These are phyloP conservation scores for Xenosphaeropsis pyriputrescens DNA, from an alignment of 2,329 filamentous ascomycete genomes.

Conservation along the genomic window DNA sequence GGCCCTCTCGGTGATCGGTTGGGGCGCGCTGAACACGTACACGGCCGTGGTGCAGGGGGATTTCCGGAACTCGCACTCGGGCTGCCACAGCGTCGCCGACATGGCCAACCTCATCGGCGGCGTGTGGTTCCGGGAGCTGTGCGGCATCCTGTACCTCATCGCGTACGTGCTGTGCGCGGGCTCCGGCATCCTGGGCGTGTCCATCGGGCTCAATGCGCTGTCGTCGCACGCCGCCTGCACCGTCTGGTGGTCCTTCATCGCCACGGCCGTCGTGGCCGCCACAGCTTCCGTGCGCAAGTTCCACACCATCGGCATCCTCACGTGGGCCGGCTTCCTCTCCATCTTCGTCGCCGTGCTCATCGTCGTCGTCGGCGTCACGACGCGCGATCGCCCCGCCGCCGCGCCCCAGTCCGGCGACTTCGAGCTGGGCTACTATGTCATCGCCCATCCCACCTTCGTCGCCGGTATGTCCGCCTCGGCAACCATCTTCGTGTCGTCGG, in stretches of 20 bases:
- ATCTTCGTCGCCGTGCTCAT: constrained; percentile 44
- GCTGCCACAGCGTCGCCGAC: constrained; percentile 37
- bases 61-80: constrained; percentile 32
- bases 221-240: constrained; percentile 43
- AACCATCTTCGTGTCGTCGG: constrained; percentile 44
- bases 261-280: constrained; percentile 30
- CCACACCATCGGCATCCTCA: constrained; percentile 44
- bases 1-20: constrained; percentile 26
- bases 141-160: constrained; percentile 39
- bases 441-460: constrained; percentile 40
- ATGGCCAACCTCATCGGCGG: constrained; percentile 44
- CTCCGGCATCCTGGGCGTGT: constrained; percentile 42
- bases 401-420: constrained; percentile 42
- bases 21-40: constrained; percentile 21
- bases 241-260: constrained; percentile 39
- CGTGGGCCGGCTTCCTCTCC: constrained; percentile 42
- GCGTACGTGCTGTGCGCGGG: constrained; percentile 40
- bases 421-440: constrained; percentile 41
- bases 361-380: constrained; percentile 36
- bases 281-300: constrained; percentile 41
- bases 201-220: constrained; percentile 43
- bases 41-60: constrained; percentile 31
- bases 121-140: constrained; percentile 31
- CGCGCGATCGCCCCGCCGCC: constrained; percentile 39
- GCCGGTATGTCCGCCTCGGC: constrained; percentile 40